Conservation (phyloP, 176 grass and related monocot species). For the Bolboschoenus planiculmis region DNA sequence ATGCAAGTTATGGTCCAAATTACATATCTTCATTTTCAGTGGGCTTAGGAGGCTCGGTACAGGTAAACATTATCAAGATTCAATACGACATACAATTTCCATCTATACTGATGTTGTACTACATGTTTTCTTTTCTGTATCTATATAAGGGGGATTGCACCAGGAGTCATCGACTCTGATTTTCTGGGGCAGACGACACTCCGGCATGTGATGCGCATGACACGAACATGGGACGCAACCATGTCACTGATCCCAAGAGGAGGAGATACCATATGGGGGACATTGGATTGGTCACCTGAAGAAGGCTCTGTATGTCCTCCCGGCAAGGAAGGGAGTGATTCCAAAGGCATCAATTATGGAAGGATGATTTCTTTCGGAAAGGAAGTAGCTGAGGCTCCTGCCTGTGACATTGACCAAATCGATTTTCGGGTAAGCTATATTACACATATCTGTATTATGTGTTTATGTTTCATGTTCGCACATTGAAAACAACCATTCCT, state of each 20-base stretch:
- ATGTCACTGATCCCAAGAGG: conserved; percentile 99
- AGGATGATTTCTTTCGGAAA: conserved; percentile 84
- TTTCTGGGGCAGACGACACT: conserved; percentile 93
- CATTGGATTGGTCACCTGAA: conserved; percentile 82
- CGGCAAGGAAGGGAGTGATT: conserved; percentile 52
- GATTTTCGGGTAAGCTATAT: conserved; percentile 69
- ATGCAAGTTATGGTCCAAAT: neutral
- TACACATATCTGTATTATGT: conserved; percentile 1
- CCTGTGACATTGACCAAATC: conserved; percentile 57
- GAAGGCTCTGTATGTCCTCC: conserved; percentile 50
- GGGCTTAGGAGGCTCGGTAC: neutral
- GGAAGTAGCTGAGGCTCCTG: conserved; percentile 54
- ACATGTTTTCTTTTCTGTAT: neutral
- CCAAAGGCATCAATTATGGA: conserved; percentile 61
- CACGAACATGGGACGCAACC: conserved; percentile 94
- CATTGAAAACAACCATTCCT: neutral
- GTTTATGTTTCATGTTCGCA: neutral
- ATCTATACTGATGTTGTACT: neutral
- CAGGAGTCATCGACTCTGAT: conserved; percentile 78
- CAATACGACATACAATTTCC: neutral
- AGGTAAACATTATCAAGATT: neutral
- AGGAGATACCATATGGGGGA: conserved; percentile 94
- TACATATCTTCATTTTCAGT: neutral
- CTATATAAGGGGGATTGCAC: conserved; percentile 70
- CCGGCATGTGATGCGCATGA: conserved; percentile 95